Base-by-base conservation (phyloP, 108 stramenopile genomes). In the Licmophora abbreviata region DNA sequence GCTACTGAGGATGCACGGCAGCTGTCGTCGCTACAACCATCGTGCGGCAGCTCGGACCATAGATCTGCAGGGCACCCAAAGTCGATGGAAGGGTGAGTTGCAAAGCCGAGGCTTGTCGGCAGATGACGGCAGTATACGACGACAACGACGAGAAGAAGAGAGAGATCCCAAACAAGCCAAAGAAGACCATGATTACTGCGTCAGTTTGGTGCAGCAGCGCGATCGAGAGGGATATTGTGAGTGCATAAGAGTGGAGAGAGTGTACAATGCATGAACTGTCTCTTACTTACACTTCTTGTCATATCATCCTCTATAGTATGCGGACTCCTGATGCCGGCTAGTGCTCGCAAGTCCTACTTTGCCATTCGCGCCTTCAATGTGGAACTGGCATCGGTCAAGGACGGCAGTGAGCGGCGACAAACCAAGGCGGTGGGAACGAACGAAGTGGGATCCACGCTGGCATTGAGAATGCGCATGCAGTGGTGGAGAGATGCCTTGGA, bases 341-440 rank as follows among this genome's bases (percentile, higher is more conserved):
- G 68, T 1, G 50, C 77, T 3, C 66, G 70, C 14, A 50, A 68
- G 28, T 65, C 76, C 0, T 84, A 69, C 52, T 88, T 88, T 63
- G 77, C 80, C 20, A 31, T 88, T 0, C 77, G 80, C 12, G 87
- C 87, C 17, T 88, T 81, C 63, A 88, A 88, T 48, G 87, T 71
- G 3, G 87, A 88, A 53, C 44, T 84, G 44, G 87, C 87, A 3
- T 74, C 68, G 25, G 77, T 88, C 42, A 84, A 84, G 52, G 80
- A 79, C 56, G 58, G 70, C 2, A 60, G 42, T 41, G 31, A 43
- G 22, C 25, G 32, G 2, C 36, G 34, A n/a, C 48, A 45, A 10
- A 41, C 53, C 18, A 29, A 25, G 1, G 37, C 17, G 28, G 61
- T 61, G 0, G 66, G 63, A 21, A 49, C 54, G n/a, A 43, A 55